Percentiles rank a stretch among this genome's conserved stretches.
phyloP scores from a whole-genome alignment of 2,329 filamentous ascomycete genomes.

The Ascochyta rabiei region DNA sequence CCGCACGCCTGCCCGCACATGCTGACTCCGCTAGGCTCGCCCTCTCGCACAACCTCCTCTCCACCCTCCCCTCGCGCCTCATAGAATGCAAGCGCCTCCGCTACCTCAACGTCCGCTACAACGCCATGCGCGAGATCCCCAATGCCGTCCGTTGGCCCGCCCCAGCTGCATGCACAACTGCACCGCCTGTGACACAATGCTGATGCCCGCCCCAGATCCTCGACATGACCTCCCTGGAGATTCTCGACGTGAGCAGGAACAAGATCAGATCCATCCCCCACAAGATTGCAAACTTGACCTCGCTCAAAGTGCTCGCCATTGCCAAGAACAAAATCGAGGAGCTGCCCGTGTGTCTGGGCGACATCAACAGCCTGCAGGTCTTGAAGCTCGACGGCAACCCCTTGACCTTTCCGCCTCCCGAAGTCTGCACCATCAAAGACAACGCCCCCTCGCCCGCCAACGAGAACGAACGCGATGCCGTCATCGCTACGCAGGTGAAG shows the following conservation, averaged over 20 bases:
- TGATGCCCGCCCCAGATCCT: slow-evolving; percentile 68
- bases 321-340: slow-evolving; percentile 86
- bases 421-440: slow-evolving; percentile 51
- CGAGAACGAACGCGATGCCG: slow-evolving; percentile 65
- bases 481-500: slow-evolving; percentile 66
- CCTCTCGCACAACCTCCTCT: slow-evolving; percentile 78
- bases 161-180: not conserved
- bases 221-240: slow-evolving; percentile 84
- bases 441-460: slow-evolving; percentile 55
- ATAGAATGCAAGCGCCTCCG: slow-evolving; percentile 77
- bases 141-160: slow-evolving; percentile 59
- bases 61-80: slow-evolving; percentile 72
- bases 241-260: slow-evolving; percentile 90
- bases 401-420: slow-evolving; percentile 72
- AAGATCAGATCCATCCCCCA: slow-evolving; percentile 78
- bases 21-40: slow-evolving; percentile 64
- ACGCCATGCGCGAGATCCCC: slow-evolving; percentile 72
- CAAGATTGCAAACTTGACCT: slow-evolving; percentile 79
- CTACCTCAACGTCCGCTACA: slow-evolving; percentile 81
- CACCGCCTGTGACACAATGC: not conserved
- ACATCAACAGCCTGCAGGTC: slow-evolving; percentile 88
- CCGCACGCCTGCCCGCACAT: not conserved
- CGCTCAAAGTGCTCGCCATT: slow-evolving; percentile 86
- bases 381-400: slow-evolving; percentile 91
- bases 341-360: slow-evolving; percentile 80